phyloP scores from a whole-genome alignment of 805 yeast genomes.

The Saccharomycopsis javanensis region DNA sequence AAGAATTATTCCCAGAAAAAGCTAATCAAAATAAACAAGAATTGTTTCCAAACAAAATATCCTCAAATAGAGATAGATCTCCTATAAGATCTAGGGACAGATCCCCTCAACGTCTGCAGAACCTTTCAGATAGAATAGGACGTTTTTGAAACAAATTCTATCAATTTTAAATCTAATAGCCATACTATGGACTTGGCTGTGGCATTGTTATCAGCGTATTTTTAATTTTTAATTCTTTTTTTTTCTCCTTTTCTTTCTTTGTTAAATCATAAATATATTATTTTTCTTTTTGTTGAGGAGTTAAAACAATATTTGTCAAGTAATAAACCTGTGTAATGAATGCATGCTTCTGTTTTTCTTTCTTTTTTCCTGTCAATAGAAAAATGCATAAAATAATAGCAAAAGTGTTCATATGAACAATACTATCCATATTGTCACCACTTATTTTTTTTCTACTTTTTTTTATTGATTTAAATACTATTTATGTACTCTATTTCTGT shows the following conservation, averaged over 20 bases:
- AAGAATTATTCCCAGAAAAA: not conserved
- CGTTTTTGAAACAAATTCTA: not conserved
- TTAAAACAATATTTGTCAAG: no score
- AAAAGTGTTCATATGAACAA: no score
- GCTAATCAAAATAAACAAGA: not conserved
- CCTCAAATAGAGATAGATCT: not conserved
- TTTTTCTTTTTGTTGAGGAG: no score
- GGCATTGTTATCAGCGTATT: no score
- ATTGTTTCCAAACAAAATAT: not conserved
- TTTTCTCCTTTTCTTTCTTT: no score
- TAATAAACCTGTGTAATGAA: no score
- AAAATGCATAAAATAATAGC: no score
- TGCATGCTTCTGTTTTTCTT: no score
- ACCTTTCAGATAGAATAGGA: not conserved
- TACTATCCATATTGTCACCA: not conserved
- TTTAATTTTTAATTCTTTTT: no score
- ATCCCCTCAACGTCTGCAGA: not conserved
- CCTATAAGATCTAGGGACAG: not conserved
- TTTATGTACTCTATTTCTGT: not conserved
- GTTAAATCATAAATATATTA: no score
- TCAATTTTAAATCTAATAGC: not conserved
- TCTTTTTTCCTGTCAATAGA: no score
- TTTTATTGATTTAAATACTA: not conserved
- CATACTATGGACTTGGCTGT: no score
- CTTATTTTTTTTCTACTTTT: not conserved